Conservation (phyloP, 441 rosid genomes). For the Lepidium campestre region DNA sequence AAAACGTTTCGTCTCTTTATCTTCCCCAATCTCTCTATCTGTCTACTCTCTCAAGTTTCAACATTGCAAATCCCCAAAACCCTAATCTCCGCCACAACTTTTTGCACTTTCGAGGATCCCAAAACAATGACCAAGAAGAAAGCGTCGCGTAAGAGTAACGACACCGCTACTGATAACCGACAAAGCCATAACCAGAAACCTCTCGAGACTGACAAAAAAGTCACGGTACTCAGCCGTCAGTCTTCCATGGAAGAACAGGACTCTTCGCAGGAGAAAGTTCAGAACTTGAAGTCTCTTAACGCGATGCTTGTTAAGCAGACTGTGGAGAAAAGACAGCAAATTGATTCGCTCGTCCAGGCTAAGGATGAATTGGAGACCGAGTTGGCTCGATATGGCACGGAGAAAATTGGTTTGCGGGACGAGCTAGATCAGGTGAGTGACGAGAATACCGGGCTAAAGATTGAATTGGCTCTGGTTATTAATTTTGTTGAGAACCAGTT, state of each 20-base stretch:
- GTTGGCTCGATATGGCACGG: slow-evolving; percentile 28
- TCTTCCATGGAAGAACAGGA: slow-evolving; percentile 24
- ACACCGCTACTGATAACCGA: slow-evolving; percentile 11
- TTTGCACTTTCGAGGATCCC: slow-evolving; percentile 8
- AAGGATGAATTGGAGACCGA: slow-evolving; percentile 37
- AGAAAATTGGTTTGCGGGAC: slow-evolving; percentile 26
- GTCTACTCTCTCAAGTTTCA: neutral
- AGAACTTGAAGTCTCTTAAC: slow-evolving; percentile 25
- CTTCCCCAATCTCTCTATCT: neutral
- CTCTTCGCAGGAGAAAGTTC: slow-evolving; percentile 10
- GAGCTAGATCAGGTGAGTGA: slow-evolving; percentile 36
- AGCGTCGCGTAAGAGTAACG: slow-evolving; percentile 25
- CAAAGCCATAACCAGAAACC: slow-evolving; percentile 16
- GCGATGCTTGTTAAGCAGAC: slow-evolving; percentile 13
- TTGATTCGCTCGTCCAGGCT: slow-evolving; percentile 37
- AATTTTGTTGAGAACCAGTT: slow-evolving; percentile 38
- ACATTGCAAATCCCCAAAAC: slow-evolving; percentile 21
- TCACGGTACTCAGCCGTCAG: slow-evolving; percentile 3
- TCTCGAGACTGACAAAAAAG: neutral
- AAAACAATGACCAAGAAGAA: slow-evolving; percentile 58
- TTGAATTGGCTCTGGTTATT: slow-evolving; percentile 36
- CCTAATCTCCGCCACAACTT: slow-evolving; percentile 1
- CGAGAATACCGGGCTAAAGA: slow-evolving; percentile 34
- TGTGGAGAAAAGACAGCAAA: slow-evolving; percentile 36
- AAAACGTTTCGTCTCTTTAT: neutral